Conservation (phyloP, 2,329 filamentous ascomycete species). For the Talaromyces marneffei region DNA sequence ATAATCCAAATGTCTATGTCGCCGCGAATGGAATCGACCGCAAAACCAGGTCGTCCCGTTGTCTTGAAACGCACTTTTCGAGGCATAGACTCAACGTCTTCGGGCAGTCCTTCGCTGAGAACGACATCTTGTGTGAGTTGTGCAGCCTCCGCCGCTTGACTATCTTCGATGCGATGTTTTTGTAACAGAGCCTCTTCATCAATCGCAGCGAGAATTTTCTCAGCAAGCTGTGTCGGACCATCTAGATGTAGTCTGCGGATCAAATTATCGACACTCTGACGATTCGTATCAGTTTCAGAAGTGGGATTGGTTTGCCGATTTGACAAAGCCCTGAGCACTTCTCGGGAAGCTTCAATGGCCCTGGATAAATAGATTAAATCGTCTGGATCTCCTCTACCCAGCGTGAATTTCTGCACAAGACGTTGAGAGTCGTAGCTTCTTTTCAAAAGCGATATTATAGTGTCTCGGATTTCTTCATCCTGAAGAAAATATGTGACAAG, state of each 20-base stretch:
- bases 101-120: slow-evolving; percentile 56
- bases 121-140: slow-evolving; percentile 68
- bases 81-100: slow-evolving; percentile 52
- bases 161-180: slow-evolving; percentile 71
- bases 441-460: slow-evolving; percentile 61
- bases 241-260: slow-evolving; percentile 45
- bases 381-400: slow-evolving; percentile 86
- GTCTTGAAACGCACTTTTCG: slow-evolving; percentile 40
- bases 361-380: slow-evolving; percentile 78
- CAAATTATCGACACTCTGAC: slow-evolving; percentile 26
- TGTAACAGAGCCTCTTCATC: slow-evolving; percentile 87
- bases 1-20: slow-evolving; percentile 58
- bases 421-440: slow-evolving; percentile 80
- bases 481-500: slow-evolving; percentile 70
- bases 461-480: slow-evolving; percentile 62
- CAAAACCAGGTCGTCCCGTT: slow-evolving; percentile 21
- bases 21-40: slow-evolving; percentile 32
- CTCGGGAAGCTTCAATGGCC: slow-evolving; percentile 69
- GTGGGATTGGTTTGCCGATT: slow-evolving; percentile 19
- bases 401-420: slow-evolving; percentile 86
- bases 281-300: slow-evolving; percentile 25
- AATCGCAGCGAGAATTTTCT: slow-evolving; percentile 68
- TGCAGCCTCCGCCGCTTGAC: slow-evolving; percentile 63
- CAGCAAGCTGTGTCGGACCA: slow-evolving; percentile 62
- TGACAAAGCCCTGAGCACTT: slow-evolving; percentile 47